phyloP scores from a whole-genome alignment of 257 asterid species.

The Petrea volubilis region DNA sequence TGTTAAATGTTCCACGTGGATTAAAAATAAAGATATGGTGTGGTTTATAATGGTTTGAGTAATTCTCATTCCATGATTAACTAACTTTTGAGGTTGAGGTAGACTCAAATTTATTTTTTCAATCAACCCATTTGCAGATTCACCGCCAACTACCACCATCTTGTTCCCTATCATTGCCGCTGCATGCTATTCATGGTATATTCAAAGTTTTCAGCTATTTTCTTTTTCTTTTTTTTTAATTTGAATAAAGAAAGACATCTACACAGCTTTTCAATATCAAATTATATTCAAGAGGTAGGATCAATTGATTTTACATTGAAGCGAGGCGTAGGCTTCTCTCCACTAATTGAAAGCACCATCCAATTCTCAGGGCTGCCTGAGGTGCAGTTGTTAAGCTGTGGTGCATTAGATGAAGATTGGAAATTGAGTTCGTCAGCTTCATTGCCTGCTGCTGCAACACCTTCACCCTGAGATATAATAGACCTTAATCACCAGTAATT shows the following conservation, averaged over 20 bases:
- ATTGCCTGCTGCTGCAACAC: slow-evolving; percentile 36
- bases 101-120: no score
- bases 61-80: no score
- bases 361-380: slow-evolving; percentile 92
- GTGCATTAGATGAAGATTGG: slow-evolving; percentile 56
- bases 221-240: not conserved
- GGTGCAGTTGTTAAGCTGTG: slow-evolving; percentile 71
- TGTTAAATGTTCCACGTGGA: no score
- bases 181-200: slow-evolving; percentile 66
- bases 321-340: slow-evolving; percentile 91
- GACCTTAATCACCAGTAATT: slow-evolving; percentile 26
- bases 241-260: slow-evolving; percentile 18
- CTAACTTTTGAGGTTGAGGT: no score
- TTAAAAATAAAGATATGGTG: no score
- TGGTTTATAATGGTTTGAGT: no score
- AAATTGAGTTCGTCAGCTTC: slow-evolving; percentile 63
- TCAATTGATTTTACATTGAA: slow-evolving; percentile 54
- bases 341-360: slow-evolving; percentile 85
- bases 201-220: slow-evolving; percentile 21
- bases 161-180: slow-evolving; percentile 97
- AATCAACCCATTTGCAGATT: slow-evolving; percentile 74
- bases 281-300: slow-evolving; percentile 17
- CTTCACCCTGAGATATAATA: slow-evolving; percentile 57
- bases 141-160: slow-evolving; percentile 99
- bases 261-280: slow-evolving; percentile 5